Conservation (phyloP, 2,329 filamentous ascomycete species). For the Microsporum ferrugineum region DNA sequence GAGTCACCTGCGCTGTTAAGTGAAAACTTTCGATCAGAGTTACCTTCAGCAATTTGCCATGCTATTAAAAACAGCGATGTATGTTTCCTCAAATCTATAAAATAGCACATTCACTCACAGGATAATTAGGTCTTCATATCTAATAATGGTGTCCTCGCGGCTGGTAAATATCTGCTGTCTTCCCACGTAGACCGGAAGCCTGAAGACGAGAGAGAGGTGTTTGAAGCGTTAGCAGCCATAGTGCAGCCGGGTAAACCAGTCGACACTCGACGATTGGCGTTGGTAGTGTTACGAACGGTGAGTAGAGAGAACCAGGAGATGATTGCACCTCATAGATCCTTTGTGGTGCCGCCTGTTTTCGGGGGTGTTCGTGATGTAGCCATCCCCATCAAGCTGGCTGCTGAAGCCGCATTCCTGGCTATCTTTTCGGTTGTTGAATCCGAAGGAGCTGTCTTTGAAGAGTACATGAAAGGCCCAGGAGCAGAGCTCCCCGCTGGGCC, state of each 20-base stretch:
- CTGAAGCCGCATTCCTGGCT: conserved; percentile 85
- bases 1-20: conserved; percentile 64
- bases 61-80: conserved; percentile 68
- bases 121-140: conserved; percentile 59
- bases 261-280: conserved; percentile 72
- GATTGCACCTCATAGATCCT: conserved; percentile 65
- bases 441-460: conserved; percentile 77
- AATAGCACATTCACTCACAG: neutral
- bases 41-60: conserved; percentile 64
- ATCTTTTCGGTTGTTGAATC: conserved; percentile 84
- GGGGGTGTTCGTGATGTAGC: conserved; percentile 79
- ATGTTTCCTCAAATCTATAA: conserved; percentile 30
- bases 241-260: conserved; percentile 67
- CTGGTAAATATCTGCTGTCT: conserved; percentile 76
- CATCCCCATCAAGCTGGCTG: conserved; percentile 89
- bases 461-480: conserved; percentile 64
- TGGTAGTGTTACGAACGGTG: conserved; percentile 80
- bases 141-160: conserved; percentile 78
- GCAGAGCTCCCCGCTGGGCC: conserved; percentile 56
- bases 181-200: conserved; percentile 49
- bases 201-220: conserved; percentile 66
- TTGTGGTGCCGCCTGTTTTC: conserved; percentile 77
- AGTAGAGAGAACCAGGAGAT: conserved; percentile 68
- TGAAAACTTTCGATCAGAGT: conserved; percentile 58
- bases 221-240: conserved; percentile 62